Evolutionary conservation across 805 yeast genomes (phyloP), one percentile per base, ranked within the genome.

Genomic region (Yarrowia sp.): DNA sequence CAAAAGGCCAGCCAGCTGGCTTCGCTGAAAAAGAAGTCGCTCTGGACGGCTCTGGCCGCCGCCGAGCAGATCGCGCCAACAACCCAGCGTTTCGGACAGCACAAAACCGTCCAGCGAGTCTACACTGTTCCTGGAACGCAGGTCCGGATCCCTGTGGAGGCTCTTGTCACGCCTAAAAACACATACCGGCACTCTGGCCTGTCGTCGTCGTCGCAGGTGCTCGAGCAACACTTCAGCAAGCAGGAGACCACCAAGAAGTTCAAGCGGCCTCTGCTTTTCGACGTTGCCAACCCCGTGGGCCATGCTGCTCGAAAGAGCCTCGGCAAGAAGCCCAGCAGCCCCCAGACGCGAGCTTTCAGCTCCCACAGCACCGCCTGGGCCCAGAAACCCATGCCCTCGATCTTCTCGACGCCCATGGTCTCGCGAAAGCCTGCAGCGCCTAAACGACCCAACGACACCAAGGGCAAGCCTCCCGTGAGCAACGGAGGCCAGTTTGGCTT

Each of bases 391-490:
- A 6, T 51, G 24, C 42, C 58, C 10, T 35, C 42, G 3, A 51
- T 35, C 18, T 51, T 51, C 33, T 16, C 32, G 39, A 47, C 19
- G 16, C 55, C 38, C 55, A 31, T 31, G 38, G 21, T 22, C 9
- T 24, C 47, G 10, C 47, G 47, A 25, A 47, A 29, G n/a, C n/a
- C n/a, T n/a, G n/a, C n/a, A n/a, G n/a, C n/a, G n/a, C 16, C 55
- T 14, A 31, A 29, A 10, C 19, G 29, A 18, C 29, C 21, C 16
- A 39, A 16, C 6, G 29, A 38, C 8, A n/a, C 24, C 5, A 36
- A 46, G 18, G 29, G 27, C 22, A 51, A 24, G 24, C 58, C 58
- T 9, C 58, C 58, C 5, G 58, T 51, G 24, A 24, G 42, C 41
- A 51, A 18, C 24, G 16, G n/a, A 14, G n/a, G 35, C 10, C 35